These are phyloP conservation scores for Yamadazyma atlantica DNA, from an alignment of 1,139 yeast genomes.

Conservation along the genomic window DNA sequence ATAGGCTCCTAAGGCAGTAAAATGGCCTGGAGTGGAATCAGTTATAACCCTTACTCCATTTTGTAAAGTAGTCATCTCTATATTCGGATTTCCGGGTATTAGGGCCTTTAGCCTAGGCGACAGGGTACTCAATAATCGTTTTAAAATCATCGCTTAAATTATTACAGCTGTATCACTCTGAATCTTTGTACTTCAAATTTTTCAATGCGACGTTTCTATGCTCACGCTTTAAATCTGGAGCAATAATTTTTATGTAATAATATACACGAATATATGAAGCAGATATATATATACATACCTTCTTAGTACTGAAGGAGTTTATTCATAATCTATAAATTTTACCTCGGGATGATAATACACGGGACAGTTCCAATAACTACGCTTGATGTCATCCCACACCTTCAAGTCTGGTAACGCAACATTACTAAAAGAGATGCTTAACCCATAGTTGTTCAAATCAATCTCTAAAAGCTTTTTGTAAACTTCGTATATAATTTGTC, in stretches of 20 bases:
- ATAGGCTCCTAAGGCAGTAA: conserved; percentile 86
- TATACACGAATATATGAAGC: too few species aligned
- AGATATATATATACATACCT: neutral
- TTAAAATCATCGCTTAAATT: conserved; percentile 7
- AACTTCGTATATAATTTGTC: conserved; percentile 85
- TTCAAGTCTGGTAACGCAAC: conserved; percentile 43
- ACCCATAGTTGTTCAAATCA: conserved; percentile 79
- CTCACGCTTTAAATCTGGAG: too few species aligned
- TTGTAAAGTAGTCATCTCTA: conserved; percentile 52
- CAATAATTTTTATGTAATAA: too few species aligned
- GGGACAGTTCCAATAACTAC: conserved; percentile 76
- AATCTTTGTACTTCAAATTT: conserved; percentile 1
- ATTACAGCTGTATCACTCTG: neutral
- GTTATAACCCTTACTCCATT: conserved; percentile 86
- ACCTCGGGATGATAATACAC: conserved; percentile 65
- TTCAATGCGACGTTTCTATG: neutral
- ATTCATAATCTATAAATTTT: conserved; percentile 35
- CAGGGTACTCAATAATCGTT: conserved; percentile 13
- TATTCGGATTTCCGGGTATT: conserved; percentile 20
- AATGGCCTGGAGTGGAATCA: conserved; percentile 86
- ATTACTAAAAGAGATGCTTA: conserved; percentile 53
- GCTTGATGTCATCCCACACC: conserved; percentile 70
- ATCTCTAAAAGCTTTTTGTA: conserved; percentile 78
- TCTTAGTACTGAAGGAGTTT: too few species aligned
- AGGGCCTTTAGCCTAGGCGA: conserved; percentile 4